These are phyloP conservation scores for Phoenix roebelenii DNA, from an alignment of 176 grass and related monocot genomes.

Conservation along the genomic window DNA sequence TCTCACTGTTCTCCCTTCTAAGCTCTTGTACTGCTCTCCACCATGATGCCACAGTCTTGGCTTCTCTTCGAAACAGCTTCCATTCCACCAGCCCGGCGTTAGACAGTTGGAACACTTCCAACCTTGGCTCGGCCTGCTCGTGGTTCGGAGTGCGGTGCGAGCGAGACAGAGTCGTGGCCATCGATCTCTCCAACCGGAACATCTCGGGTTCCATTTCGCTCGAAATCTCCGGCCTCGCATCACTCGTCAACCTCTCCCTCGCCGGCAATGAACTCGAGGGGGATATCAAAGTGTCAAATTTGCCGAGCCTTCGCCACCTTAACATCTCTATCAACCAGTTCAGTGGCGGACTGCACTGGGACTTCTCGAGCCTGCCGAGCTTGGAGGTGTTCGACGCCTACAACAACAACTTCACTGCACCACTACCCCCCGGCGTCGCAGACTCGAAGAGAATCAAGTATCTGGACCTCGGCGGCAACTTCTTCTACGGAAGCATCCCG, in stretches of 20 bases:
- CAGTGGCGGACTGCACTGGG: conserved; percentile 56
- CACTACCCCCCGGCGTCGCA: conserved; percentile 40
- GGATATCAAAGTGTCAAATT: conserved; percentile 8
- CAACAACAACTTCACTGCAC: conserved; percentile 82
- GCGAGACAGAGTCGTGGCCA: conserved; percentile 35
- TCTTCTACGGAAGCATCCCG: conserved; percentile 59
- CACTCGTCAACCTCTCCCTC: conserved; percentile 56
- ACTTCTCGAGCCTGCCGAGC: conserved; percentile 31
- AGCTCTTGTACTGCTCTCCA: conserved; percentile 17
- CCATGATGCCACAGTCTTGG: conserved; percentile 44
- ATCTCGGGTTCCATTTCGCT: conserved; percentile 39
- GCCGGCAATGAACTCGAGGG: conserved; percentile 68
- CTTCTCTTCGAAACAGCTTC: conserved; percentile 39
- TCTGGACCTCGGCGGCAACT: conserved; percentile 91
- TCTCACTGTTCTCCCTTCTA: conserved; percentile 2
- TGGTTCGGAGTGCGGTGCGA: conserved; percentile 69
- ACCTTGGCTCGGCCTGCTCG: conserved; percentile 53
- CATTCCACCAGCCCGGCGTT: conserved; percentile 25
- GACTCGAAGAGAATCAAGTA: conserved; percentile 41
- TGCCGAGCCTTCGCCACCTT: conserved; percentile 44
- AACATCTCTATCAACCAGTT: conserved; percentile 78
- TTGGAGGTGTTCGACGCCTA: conserved; percentile 91
- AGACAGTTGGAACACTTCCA: conserved; percentile 35
- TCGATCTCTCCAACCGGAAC: conserved; percentile 71
- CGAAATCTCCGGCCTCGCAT: conserved; percentile 30